These are phyloP conservation scores for Gnomoniopsis sp. DNA, from an alignment of 2,329 filamentous ascomycete genomes.

Conservation along the genomic window DNA sequence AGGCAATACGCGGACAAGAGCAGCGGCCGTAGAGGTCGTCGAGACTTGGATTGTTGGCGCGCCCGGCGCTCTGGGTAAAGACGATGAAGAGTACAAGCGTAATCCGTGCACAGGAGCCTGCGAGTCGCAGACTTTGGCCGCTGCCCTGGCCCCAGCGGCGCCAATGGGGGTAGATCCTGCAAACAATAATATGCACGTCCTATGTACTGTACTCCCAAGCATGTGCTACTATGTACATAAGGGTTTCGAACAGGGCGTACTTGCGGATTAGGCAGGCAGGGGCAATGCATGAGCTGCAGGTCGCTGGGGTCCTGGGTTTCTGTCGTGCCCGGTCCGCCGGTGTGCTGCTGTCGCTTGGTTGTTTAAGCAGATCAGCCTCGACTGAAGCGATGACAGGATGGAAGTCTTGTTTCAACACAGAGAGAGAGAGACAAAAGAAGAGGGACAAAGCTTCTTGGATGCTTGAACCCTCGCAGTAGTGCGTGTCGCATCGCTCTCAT, in stretches of 20 bases:
- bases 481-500: background rate
- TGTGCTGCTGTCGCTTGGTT: background rate
- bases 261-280: too few relatives aligned
- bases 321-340: background rate
- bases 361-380: background rate
- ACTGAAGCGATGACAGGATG: background rate
- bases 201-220: too few relatives aligned
- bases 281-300: background rate
- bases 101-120: background rate
- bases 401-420: background rate
- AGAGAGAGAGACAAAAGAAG: too few relatives aligned
- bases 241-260: too few relatives aligned
- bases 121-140: background rate
- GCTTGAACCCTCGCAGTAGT: too few relatives aligned
- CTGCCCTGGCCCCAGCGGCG: background rate
- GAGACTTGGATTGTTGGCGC: background rate
- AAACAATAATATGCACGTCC: background rate
- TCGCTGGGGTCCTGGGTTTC: background rate
- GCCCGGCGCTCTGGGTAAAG: background rate
- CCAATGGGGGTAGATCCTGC: background rate
- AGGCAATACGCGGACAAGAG: background rate
- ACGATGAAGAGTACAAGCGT: background rate
- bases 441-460: background rate
- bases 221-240: background rate
- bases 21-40: background rate